Evolutionary conservation across 106 monocot genomes (phyloP).

Genomic region (Agapanthus africanus): DNA sequence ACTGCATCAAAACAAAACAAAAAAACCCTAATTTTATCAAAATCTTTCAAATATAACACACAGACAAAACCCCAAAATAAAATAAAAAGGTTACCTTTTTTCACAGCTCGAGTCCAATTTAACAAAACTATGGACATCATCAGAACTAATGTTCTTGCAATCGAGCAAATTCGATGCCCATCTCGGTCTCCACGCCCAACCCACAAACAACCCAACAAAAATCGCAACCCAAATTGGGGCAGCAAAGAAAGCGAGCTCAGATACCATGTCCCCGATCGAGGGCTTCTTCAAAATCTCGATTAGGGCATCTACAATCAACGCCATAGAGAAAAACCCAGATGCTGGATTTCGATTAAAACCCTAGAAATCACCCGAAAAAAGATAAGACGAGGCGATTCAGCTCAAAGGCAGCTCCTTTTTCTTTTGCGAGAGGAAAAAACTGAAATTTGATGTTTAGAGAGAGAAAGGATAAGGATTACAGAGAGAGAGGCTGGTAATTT

Average conservation of each 20-base stretch:
- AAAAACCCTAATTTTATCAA: too few relatives aligned
- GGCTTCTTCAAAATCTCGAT: conserved; percentile 43
- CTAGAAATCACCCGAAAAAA: background rate
- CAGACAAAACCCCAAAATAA: background rate
- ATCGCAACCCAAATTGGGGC: conserved; percentile 60
- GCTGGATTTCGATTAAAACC: background rate
- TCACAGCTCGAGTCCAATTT: background rate
- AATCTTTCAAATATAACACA: background rate
- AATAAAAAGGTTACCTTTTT: background rate
- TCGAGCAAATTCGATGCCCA: conserved; percentile 22
- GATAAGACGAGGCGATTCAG: background rate
- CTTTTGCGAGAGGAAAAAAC: background rate
- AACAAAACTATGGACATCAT: background rate
- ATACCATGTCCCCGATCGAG: conserved; percentile 22
- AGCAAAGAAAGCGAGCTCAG: conserved; percentile 50
- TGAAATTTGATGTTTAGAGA: background rate
- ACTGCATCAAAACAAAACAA: background rate
- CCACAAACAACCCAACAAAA: conserved; percentile 55
- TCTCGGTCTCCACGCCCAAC: conserved; percentile 67
- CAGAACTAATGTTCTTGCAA: background rate
- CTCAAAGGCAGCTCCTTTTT: background rate
- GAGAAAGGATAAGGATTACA: background rate
- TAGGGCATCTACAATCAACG: conserved; percentile 41
- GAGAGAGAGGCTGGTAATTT: too few relatives aligned
- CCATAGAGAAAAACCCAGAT: conserved; percentile 27